phyloP scores from a whole-genome alignment of 176 grass and related monocot species.

The Cymbopogon citratus region DNA sequence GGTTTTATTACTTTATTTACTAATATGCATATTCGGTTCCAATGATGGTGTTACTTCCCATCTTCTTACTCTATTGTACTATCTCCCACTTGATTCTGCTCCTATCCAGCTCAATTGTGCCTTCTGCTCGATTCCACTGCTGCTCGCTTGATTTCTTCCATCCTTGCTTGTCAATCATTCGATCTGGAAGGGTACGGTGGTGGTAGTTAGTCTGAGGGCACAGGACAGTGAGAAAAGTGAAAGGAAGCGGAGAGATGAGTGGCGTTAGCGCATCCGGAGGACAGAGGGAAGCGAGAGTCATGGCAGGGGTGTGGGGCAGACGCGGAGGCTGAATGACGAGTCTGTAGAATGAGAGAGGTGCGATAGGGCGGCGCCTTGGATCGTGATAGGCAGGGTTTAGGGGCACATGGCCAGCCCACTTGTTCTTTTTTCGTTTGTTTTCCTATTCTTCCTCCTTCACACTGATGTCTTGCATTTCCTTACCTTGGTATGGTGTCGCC shows the following conservation, averaged over 20 bases:
- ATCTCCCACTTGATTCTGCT: neutral
- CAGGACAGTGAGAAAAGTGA: neutral
- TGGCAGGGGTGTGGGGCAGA: neutral
- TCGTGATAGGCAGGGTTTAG: too few species aligned
- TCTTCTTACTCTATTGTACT: neutral
- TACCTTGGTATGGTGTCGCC: neutral
- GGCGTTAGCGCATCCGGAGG: neutral
- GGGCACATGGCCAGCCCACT: neutral
- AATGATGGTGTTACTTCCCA: neutral
- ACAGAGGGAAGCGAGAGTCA: neutral
- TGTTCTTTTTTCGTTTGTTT: neutral
- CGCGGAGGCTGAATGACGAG: neutral
- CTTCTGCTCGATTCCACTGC: neutral
- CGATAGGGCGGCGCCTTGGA: too few species aligned
- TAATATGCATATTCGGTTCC: neutral
- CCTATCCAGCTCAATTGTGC: neutral
- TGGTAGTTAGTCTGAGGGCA: neutral
- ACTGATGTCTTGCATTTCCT: neutral
- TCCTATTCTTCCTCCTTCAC: neutral
- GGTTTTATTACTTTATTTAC: constrained; percentile 17
- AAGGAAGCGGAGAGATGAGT: neutral
- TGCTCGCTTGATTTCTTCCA: neutral
- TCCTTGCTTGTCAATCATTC: neutral
- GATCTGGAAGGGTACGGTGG: neutral
- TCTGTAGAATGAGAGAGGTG: too few species aligned